Evolutionary conservation across 768 basidiomycete species (phyloP).

Genomic region (Russula abietina): DNA sequence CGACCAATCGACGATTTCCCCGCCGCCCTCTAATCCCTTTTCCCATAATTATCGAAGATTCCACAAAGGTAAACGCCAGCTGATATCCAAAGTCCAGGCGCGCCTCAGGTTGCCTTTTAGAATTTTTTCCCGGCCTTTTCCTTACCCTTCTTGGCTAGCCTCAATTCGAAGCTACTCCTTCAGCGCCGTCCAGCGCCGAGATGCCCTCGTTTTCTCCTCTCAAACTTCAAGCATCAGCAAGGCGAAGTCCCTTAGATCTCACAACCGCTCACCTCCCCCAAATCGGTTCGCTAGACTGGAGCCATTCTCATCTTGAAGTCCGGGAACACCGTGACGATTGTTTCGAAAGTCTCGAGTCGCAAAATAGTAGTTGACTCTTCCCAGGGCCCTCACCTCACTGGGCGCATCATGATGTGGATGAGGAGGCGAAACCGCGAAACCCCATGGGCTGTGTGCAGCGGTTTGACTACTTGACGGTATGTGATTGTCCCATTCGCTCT

Average conservation of each 20-base stretch:
- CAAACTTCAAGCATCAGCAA: conserved; percentile 17
- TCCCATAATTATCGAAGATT: conserved; percentile 26
- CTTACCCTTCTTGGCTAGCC: conserved; percentile 25
- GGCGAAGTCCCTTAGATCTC: conserved; percentile 8
- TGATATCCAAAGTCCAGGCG: conserved; percentile 22
- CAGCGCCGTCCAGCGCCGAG: conserved; percentile 24
- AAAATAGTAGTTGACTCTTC: background rate
- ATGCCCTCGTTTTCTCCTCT: conserved; percentile 22
- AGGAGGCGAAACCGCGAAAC: background rate
- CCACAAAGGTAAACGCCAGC: conserved; percentile 24
- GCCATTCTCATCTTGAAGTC: background rate
- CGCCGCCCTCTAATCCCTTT: conserved; percentile 23
- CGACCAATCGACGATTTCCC: conserved; percentile 25
- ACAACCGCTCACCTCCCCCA: conserved; percentile 18
- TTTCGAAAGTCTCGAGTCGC: background rate
- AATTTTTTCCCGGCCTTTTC: conserved; percentile 24
- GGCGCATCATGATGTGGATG: background rate
- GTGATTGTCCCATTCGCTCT: background rate
- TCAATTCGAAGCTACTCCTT: conserved; percentile 22
- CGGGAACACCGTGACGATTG: background rate
- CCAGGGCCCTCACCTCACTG: background rate
- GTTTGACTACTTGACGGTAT: background rate
- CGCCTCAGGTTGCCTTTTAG: conserved; percentile 26
- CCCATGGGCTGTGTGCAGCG: background rate
- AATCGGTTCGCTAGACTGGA: conserved; percentile 1